Evolutionary conservation across 2,329 filamentous ascomycete genomes (phyloP).

Genomic region (Claviceps monticola): DNA sequence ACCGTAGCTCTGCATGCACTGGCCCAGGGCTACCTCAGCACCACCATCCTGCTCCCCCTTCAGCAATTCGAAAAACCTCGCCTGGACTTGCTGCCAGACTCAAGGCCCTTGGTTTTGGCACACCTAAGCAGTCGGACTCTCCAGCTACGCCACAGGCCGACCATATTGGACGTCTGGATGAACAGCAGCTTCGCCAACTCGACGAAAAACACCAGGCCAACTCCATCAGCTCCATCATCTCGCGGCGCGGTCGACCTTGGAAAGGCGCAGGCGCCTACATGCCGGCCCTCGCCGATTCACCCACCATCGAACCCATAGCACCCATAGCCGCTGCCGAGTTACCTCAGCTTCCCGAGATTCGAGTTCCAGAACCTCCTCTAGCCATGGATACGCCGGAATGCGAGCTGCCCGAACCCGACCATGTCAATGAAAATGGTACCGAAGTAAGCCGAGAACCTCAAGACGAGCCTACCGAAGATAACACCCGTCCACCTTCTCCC

Average conservation of each 20-base stretch:
- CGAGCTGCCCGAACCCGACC: slow-evolving; percentile 59
- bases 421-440: slow-evolving; percentile 52
- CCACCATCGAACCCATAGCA: slow-evolving; percentile 11
- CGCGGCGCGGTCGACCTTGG: slow-evolving; percentile 59
- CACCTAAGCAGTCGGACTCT: slow-evolving; percentile 22
- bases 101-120: slow-evolving; percentile 49
- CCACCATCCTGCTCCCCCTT: slow-evolving; percentile 13
- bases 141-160: slow-evolving; percentile 21
- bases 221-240: slow-evolving; percentile 35
- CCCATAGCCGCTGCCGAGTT: slow-evolving; percentile 16
- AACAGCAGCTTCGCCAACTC: slow-evolving; percentile 55
- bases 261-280: slow-evolving; percentile 41
- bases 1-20: slow-evolving; percentile 9
- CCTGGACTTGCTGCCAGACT: slow-evolving; percentile 51
- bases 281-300: slow-evolving; percentile 15
- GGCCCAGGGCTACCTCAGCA: slow-evolving; percentile 5
- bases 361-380: slow-evolving; percentile 32
- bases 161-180: slow-evolving; percentile 52
- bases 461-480: slow-evolving; percentile 42
- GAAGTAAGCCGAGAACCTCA: slow-evolving; percentile 45
- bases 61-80: slow-evolving; percentile 41
- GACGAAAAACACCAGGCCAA: slow-evolving; percentile 47
- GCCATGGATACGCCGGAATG: slow-evolving; percentile 65
- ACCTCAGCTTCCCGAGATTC: slow-evolving; percentile 37
- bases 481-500: slow-evolving; percentile 24